Conservation (phyloP, 139 green algal species). For the Micractinium sp. region DNA sequence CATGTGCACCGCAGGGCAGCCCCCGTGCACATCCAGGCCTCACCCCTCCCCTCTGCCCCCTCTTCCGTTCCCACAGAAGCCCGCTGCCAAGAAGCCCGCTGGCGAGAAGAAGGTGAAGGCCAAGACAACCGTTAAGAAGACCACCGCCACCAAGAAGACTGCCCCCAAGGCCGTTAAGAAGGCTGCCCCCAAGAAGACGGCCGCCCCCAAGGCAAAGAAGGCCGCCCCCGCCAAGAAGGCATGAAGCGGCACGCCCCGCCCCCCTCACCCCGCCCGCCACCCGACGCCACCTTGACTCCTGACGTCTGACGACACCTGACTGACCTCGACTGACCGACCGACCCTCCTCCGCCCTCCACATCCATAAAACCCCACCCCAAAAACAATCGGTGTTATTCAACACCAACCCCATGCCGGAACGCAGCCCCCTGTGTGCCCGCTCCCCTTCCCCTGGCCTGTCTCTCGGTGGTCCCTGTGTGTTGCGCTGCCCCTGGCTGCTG, state of each 20-base stretch:
- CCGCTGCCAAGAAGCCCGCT: background rate
- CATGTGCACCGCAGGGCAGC: too few species aligned
- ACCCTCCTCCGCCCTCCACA: background rate
- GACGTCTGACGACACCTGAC: background rate
- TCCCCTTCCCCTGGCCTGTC: too few species aligned
- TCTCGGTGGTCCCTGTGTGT: too few species aligned
- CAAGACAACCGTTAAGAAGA: background rate
- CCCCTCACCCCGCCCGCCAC: background rate
- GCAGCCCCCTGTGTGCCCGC: too few species aligned
- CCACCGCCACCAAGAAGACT: constrained; percentile 25
- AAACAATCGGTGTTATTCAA: constrained; percentile 29
- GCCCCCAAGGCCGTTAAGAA: constrained; percentile 52
- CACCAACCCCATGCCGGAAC: background rate
- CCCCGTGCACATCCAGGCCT: background rate
- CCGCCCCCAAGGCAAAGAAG: constrained; percentile 39
- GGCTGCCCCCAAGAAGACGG: constrained; percentile 38
- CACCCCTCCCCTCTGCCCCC: background rate
- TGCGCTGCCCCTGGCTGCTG: too few species aligned
- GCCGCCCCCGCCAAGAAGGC: constrained; percentile 49
- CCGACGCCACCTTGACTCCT: background rate
- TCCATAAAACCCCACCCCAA: background rate
- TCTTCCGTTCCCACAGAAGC: background rate
- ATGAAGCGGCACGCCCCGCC: background rate
- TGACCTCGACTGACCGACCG: background rate
- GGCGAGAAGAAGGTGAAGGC: constrained; percentile 20